A percentile compares a stretch with the other conserved stretches of the same genome.
Conservation (phyloP, 352 stramenopile species). For the Detonula confervacea region DNA sequence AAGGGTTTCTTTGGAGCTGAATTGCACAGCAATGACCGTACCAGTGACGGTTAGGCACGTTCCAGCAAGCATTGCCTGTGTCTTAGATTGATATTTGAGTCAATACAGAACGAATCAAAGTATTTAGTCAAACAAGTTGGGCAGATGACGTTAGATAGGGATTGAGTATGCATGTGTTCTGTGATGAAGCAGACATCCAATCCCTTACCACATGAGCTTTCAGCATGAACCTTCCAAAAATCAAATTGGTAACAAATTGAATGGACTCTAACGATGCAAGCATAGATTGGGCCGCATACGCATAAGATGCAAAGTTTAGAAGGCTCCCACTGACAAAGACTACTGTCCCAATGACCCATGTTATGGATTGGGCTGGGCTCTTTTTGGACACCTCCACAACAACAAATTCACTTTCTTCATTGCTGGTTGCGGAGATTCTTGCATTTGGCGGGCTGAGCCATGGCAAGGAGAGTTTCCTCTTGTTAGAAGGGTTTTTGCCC, state of each 20-base stretch:
- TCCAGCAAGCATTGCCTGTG: constrained; percentile 56
- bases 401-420: constrained; percentile 42
- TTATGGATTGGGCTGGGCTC: constrained; percentile 34
- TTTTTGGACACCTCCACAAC: constrained; percentile 33
- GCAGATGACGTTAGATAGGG: no score
- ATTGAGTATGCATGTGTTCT: no score
- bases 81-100: constrained; percentile 17
- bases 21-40: constrained; percentile 65
- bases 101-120: no score
- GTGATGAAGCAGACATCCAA: no score
- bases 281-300: constrained; percentile 65
- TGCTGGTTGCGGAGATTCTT: constrained; percentile 26
- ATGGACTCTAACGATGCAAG: constrained; percentile 62
- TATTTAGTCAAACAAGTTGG: no score
- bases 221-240: constrained; percentile 65
- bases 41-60: constrained; percentile 56
- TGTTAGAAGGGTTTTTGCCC: not conserved
- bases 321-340: constrained; percentile 67
- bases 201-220: not conserved
- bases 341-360: constrained; percentile 59
- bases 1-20: constrained; percentile 59
- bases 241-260: constrained; percentile 71
- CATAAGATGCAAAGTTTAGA: constrained; percentile 68
- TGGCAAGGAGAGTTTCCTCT: constrained; percentile 22
- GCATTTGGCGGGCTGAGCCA: constrained; percentile 27